Base-by-base conservation (phyloP, 2,329 filamentous ascomycete genomes). In the Ophiocordyceps unilateralis region DNA sequence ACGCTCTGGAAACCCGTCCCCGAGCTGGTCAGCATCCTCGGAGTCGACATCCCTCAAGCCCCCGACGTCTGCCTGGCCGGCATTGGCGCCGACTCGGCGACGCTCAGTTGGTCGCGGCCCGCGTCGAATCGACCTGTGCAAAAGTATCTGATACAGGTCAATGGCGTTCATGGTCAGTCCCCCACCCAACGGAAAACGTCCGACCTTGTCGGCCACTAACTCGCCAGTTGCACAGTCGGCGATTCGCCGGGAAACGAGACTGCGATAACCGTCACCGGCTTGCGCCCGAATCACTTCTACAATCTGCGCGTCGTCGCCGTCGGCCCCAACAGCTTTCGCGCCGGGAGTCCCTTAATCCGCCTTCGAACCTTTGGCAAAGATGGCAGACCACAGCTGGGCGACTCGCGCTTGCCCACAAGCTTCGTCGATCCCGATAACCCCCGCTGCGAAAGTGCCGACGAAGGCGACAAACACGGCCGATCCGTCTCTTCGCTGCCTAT, bases 291-390 rank as follows among this genome's bases (percentile, higher is more conserved):
- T 49, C 83, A 84, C 53, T 93, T 88, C 54, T 96, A 96, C 63
- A 93, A 93, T 50, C 80, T 98, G 23, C 81, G 89, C 46, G 85
- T 96, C 43, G 83, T 95, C 51, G 86, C 89, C 34, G 82, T 95
- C 43, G 93, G 89, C 41, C 76, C 81, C 24, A 86, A 88, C 51
- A 93, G 91, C 59, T 96, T 96, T 54, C 86, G 93, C 56, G 86
- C 88, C 1, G 83, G 85, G 32, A 95, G 91, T 58, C 72, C 78
- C 5, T 77, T 93, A 32, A 79, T 96, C 49, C 82, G 91, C 43
- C 69, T 98, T 43, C 76, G 83, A 52, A 96, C 91, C 40, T 79
- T 74, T 58, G 72, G 67, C 55, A 69, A 66, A 51, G 78, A 81
- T 59, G 76, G 76, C 43, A 71, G 71, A 24, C 77, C 76, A n/a